Base-by-base conservation (phyloP, 805 yeast species). In the Kregervanrija delftensis region DNA sequence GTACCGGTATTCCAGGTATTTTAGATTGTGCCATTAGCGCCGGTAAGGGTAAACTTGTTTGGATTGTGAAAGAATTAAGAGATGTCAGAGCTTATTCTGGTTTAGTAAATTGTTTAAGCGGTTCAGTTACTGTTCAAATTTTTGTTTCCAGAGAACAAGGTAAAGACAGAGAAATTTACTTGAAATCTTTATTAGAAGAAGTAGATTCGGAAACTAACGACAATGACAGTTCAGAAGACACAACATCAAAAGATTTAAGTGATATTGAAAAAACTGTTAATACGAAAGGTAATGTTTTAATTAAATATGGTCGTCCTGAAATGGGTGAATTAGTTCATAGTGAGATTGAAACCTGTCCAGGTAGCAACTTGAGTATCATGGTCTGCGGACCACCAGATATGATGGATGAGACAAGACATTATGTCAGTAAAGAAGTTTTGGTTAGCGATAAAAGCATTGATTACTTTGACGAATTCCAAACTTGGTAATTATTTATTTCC, bases 381-480 rank as follows among this genome's bases (percentile, higher is more conserved):
- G 58, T 71, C 2, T 74, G 79, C 64, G 78, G 76, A 33, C 78
- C 74, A 52, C 65, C 67, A 15, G 44, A 56, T 9, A 64, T 74
- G 65, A 69, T 63, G 38, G 89, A 81, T 54, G 70, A 65, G 3
- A 51, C 79, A 14, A 71, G 91, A 56, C 57, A 65, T 35, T 58
- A 71, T 4, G 73, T 80, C 3, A 67, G 73, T 0, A 50, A 65
- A 36, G 58, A 72, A 45, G 58, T 79, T 42, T 62, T 67, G 32
- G 49, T 61, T 30, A 62, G 65, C 43, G 59, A 69, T 12, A 66
- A 72, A 40, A 71, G 85, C 38, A 74, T 85, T 14, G 90, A 83
- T 49, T 80, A 80, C 55, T 81, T 70, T 56, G 95, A 87, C 58
- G 90, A 84, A 57, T 71, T 83, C 40, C 88, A 83, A 63, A 69